Evolutionary conservation across 169 alveolate species (phyloP).

Genomic region (Plasmodium coatneyi): DNA sequence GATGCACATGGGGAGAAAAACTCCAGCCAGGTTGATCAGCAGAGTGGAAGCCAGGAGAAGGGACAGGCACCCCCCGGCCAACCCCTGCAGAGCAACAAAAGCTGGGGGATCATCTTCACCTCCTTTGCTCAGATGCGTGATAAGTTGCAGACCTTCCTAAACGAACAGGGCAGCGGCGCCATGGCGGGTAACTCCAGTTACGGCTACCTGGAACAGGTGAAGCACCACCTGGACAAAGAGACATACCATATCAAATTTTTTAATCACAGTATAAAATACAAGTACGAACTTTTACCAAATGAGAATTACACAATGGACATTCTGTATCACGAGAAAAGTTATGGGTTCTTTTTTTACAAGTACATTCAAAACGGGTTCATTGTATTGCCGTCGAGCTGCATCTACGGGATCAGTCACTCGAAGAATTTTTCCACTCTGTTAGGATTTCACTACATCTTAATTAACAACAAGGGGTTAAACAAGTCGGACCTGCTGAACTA

Average conservation of each 20-base stretch:
- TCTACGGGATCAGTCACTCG: not conserved
- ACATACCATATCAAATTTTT: conserved; percentile 11
- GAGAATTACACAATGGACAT: conserved; percentile 17
- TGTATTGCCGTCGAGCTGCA: not conserved
- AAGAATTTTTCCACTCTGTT: conserved; percentile 36
- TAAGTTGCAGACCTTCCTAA: not conserved
- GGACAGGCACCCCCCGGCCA: not conserved
- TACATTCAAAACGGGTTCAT: conserved; percentile 16
- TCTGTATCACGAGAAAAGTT: conserved; percentile 1
- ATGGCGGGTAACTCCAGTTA: not conserved
- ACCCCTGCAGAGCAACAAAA: not conserved
- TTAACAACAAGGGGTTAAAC: conserved; percentile 2
- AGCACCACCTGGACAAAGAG: not conserved
- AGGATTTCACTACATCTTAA: conserved; percentile 37
- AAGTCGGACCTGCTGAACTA: not conserved
- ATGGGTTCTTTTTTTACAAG: conserved; percentile 33
- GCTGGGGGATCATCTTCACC: not conserved
- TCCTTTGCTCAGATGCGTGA: conserved; percentile 29
- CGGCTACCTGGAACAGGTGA: not conserved
- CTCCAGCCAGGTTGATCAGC: not conserved
- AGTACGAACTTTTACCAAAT: not conserved
- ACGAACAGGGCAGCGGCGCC: not conserved
- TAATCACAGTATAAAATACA: conserved; percentile 31
- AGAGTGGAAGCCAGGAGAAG: not conserved
- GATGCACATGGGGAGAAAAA: not conserved